Evolutionary conservation across 2,329 filamentous ascomycete genomes (phyloP), one percentile per base, ranked within the genome.

Genomic region (Colletotrichum sp.): DNA sequence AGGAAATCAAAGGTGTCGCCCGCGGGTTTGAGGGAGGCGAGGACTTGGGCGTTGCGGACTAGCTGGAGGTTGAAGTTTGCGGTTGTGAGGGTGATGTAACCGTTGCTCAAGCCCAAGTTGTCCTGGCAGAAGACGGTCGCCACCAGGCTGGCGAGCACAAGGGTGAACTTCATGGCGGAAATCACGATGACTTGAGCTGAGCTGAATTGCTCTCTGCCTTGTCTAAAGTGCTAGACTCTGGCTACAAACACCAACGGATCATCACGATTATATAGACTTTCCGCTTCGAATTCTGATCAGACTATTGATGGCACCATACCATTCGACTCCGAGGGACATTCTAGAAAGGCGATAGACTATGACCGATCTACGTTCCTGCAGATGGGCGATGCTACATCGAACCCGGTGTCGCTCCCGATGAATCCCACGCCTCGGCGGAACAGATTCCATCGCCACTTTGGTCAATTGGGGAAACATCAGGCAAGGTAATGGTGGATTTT

Each of bases 1-100:
- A 90, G 84, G 77, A 92, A 92, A 80, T 92, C 88, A 76, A 91
- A 92, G 0, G 82, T 72, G 9, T 82, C 80, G 3, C 82, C 83
- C 0, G 82, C 79, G 6, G 89, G 84, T 9, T 81, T 85, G 18
- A 91, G 80, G 1, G 89, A 91, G 9, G 83, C 87, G 1, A 91
- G 84, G 3, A 90, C 86, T 57, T 89, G 88, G 5, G 88, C 84
- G 28, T 88, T 84, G 6, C 82, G 81, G 59, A 85, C 87, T 4
- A 90, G 80, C 70, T 84, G 83, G 28, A 85, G 81, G 39, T 86
- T 84, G 77, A 89, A 87, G 79, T 87, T 87, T 7, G 80, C 68
- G 1, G 85, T 88, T 9, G 80, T 82, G 66, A 88, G 77, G 3
- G 81, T 82, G n/a, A 85, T 80, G 68, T 84, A 87, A 63, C 87